Base-by-base conservation (phyloP, 1,284 basidiomycete species). In the Austroboletus niveus region DNA sequence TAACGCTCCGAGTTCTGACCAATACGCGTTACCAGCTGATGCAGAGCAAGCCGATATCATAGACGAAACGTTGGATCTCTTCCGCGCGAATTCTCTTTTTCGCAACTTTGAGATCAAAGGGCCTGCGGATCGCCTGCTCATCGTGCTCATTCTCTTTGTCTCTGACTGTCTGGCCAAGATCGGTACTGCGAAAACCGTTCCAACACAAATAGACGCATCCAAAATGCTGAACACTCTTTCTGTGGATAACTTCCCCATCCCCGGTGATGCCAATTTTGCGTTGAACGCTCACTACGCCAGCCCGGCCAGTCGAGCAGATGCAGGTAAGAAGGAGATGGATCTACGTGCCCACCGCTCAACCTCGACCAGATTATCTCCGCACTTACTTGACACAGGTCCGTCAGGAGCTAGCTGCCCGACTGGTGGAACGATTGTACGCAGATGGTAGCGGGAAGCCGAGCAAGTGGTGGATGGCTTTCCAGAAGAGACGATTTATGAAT, bases 391-490 rank as follows among this genome's bases (percentile, higher is more conserved):
- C 85, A 6, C 97, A 99, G 72, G 89, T 89, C 4, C 84, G 97
- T 46, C 92, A 95, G 70, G 97, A 99, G 70, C 78, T 95, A 24
- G 90, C 93, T 15, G 77, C 84, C 12, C 84, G 97, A 40, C 73
- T 99, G 49, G 82, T 94, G 32, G 94, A 97, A 63, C 82, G 86
- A 52, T 76, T 99, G 39, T 99, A 98, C 70, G 82, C 87, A 62
- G 79, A 95, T 75, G 82, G 89, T 45, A 84, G 87, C 5, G 86
- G 87, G 52, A 93, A 89, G 68, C 94, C 97, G 1, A 97, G 90
- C 80, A 99, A 99, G 73, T 99, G 96, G 96, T 99, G 97, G 97
- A 94, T 99, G 89, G 89, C 92, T 35, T 99, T 99, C 84, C 95
- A 95, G 74, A 98, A 96, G 81, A 84, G 94, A 66, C 82, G 89